These are phyloP conservation scores for Saccharomyces hybrid DNA, from an alignment of 1,139 yeast genomes.

Conservation along the genomic window DNA sequence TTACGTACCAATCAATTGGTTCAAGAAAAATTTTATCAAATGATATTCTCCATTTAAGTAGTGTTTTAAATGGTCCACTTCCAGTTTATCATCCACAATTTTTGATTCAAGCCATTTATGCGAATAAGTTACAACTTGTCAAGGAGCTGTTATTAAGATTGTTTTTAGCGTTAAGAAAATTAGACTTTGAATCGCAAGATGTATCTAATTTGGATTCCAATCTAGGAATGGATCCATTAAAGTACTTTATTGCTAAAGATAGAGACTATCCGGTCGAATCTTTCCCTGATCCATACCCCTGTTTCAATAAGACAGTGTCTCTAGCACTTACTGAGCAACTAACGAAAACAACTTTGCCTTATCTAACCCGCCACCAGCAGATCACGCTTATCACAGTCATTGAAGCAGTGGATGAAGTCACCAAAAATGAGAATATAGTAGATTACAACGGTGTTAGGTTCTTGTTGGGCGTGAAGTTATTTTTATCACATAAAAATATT, in stretches of 20 bases:
- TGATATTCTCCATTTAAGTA: slow-evolving; percentile 56
- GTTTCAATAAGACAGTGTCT: slow-evolving; percentile 42
- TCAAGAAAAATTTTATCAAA: slow-evolving; percentile 41
- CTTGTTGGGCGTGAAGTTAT: slow-evolving; percentile 64
- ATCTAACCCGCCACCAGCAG: slow-evolving; percentile 85
- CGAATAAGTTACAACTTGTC: slow-evolving; percentile 52
- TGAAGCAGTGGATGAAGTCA: slow-evolving; percentile 52
- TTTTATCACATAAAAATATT: slow-evolving; percentile 44
- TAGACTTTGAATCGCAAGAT: slow-evolving; percentile 38
- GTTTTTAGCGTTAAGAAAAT: slow-evolving; percentile 44
- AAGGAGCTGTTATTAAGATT: slow-evolving; percentile 50
- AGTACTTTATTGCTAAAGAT: slow-evolving; percentile 26
- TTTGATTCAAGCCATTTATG: slow-evolving; percentile 66
- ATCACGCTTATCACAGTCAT: slow-evolving; percentile 68
- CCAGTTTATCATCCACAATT: slow-evolving; percentile 92
- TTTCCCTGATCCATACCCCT: slow-evolving; percentile 37
- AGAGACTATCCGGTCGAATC: slow-evolving; percentile 17
- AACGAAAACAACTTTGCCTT: slow-evolving; percentile 62
- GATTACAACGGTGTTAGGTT: slow-evolving; percentile 72
- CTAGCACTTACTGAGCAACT: slow-evolving; percentile 51
- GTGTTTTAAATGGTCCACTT: slow-evolving; percentile 78
- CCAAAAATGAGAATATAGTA: slow-evolving; percentile 42
- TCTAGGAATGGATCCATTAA: slow-evolving; percentile 32
- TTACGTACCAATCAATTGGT: slow-evolving; percentile 41
- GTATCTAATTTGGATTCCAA: slow-evolving; percentile 35